phyloP scores from a whole-genome alignment of 2,329 filamentous ascomycete genomes.

The Colletotrichum sp. region DNA sequence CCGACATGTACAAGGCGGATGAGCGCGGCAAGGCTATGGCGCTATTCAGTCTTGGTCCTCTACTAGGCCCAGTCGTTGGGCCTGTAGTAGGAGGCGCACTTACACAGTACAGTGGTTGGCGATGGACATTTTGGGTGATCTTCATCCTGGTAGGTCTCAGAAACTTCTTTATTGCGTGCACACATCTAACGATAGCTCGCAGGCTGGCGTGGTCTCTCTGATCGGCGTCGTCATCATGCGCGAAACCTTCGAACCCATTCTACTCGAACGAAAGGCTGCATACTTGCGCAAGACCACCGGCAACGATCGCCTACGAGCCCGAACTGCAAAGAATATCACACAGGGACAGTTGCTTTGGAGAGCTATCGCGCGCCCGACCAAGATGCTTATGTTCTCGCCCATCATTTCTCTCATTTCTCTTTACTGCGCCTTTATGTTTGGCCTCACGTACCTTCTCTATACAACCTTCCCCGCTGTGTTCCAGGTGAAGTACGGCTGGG shows the following conservation, averaged over 20 bases:
- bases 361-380: conserved; percentile 52
- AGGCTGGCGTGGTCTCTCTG: conserved; percentile 36
- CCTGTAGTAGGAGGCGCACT: conserved; percentile 37
- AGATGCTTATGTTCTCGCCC: conserved; percentile 51
- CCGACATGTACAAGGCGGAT: conserved; percentile 36
- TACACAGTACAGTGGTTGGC: conserved; percentile 31
- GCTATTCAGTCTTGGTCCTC: conserved; percentile 40
- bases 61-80: conserved; percentile 34
- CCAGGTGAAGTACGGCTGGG: conserved; percentile 40
- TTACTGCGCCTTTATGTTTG: conserved; percentile 51
- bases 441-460: conserved; percentile 56
- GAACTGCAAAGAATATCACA: conserved; percentile 43
- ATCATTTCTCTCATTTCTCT: conserved; percentile 45
- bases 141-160: conserved; percentile 33
- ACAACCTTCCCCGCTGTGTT: conserved; percentile 55
- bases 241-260: conserved; percentile 54
- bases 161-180: accelerated
- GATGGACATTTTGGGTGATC: conserved; percentile 56
- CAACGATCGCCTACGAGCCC: conserved; percentile 58
- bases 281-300: conserved; percentile 56
- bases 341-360: conserved; percentile 44
- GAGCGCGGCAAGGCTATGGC: conserved; percentile 37
- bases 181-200: conserved; percentile 23
- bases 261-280: conserved; percentile 47
- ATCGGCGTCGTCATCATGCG: conserved; percentile 43